phyloP scores from a whole-genome alignment of 306 rosid genomes.

The Datisca glomerata region DNA sequence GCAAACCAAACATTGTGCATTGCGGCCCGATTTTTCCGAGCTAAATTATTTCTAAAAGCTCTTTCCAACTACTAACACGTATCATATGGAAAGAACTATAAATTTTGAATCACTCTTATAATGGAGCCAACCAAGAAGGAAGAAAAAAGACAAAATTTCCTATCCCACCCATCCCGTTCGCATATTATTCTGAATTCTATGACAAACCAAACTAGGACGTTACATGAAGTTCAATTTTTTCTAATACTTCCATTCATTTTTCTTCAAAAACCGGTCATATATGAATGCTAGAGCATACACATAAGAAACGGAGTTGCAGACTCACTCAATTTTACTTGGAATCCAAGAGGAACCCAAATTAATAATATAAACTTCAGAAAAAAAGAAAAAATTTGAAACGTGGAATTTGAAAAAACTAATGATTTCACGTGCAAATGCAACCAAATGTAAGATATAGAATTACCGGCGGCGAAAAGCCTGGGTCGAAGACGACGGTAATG shows the following conservation, averaged over 20 bases:
- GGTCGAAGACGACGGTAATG: slow-evolving; percentile 12
- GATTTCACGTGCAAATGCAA: neutral
- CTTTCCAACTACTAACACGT: no score
- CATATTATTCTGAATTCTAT: neutral
- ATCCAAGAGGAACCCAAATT: neutral
- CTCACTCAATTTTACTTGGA: no score
- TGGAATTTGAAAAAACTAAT: neutral
- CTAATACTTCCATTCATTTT: neutral
- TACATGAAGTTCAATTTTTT: neutral
- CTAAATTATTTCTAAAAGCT: neutral
- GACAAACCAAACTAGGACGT: neutral
- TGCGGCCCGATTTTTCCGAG: no score
- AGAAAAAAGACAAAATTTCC: neutral
- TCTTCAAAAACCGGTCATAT: no score
- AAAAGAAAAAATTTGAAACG: neutral
- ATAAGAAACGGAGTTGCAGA: no score
- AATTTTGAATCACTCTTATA: neutral
- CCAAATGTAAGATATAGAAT: neutral
- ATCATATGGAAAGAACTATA: no score
- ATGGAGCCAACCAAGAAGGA: neutral
- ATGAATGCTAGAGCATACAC: no score
- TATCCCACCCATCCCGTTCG: no score
- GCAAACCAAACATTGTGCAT: no score
- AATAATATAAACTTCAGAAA: neutral
- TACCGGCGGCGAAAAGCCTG: slow-evolving; percentile 17